These are phyloP conservation scores for Talaromyces sp. DNA, from an alignment of 2,329 filamentous ascomycete genomes.

Conservation along the genomic window DNA sequence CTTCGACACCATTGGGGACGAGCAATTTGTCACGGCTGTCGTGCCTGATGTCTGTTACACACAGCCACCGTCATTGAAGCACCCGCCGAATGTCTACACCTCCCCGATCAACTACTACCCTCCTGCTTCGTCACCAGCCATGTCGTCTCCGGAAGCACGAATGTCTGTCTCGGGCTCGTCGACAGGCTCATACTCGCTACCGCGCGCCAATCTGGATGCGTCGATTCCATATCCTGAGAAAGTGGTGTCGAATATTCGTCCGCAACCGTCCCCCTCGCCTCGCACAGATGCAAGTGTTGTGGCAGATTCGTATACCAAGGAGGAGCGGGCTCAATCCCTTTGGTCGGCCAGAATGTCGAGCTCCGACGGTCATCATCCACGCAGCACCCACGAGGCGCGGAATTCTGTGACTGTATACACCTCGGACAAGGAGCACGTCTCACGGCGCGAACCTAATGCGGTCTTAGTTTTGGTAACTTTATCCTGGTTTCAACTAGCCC, in stretches of 20 bases:
- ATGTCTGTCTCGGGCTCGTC: conserved; percentile 19
- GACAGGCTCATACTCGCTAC: conserved; percentile 16
- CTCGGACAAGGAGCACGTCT: conserved; percentile 2
- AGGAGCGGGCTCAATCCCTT: background rate
- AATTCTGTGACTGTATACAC: conserved; percentile 9
- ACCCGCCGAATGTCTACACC: background rate
- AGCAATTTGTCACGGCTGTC: conserved; percentile 16
- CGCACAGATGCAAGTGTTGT: conserved; percentile 1
- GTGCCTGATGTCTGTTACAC: background rate
- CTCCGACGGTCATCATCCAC: conserved; percentile 5
- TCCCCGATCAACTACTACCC: background rate
- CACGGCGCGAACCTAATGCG: conserved; percentile 6
- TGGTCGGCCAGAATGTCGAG: conserved; percentile 6
- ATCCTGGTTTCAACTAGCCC: background rate
- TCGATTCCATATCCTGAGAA: conserved; percentile 20
- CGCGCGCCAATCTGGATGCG: conserved; percentile 12
- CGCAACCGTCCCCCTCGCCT: background rate
- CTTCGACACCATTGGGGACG: conserved; percentile 5
- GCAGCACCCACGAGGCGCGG: conserved; percentile 7
- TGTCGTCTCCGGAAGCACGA: conserved; percentile 13
- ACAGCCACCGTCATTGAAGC: background rate
- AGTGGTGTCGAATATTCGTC: background rate
- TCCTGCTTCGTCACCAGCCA: background rate
- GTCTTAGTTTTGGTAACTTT: conserved; percentile 14
- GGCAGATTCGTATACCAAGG: conserved; percentile 3